phyloP scores from a whole-genome alignment of 805 yeast species.

The Nakazawaea molendinolei region DNA sequence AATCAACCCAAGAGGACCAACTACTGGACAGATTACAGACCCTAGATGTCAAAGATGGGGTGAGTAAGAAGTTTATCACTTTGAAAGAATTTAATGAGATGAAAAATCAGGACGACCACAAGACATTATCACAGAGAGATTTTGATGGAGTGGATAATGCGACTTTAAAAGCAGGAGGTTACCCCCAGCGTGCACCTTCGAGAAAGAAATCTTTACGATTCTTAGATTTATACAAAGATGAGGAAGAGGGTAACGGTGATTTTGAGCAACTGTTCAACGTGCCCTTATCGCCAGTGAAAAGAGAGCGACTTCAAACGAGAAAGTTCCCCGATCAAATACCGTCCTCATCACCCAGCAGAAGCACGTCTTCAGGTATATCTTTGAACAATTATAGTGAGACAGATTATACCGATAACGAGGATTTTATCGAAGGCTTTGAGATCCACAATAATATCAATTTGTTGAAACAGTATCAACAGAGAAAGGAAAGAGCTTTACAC shows the following conservation, averaged over 20 bases:
- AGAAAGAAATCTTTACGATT: constrained; percentile 7
- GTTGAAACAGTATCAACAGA: constrained; percentile 7
- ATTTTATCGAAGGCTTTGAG: constrained; percentile 11
- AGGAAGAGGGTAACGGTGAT: constrained; percentile 37
- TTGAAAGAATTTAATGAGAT: constrained; percentile 4
- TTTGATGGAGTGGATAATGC: constrained; percentile 2
- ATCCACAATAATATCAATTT: constrained; percentile 9
- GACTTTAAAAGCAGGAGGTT: constrained; percentile 2
- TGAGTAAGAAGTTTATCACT: constrained; percentile 3
- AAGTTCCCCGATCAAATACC: background rate
- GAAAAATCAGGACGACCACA: background rate
- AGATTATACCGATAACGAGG: constrained; percentile 10
- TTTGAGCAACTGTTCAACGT: constrained; percentile 15
- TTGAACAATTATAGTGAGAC: constrained; percentile 7
- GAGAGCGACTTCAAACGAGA: background rate
- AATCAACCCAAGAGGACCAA: background rate
- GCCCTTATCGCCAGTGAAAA: background rate
- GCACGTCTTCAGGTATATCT: constrained; percentile 6
- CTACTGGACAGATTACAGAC: background rate
- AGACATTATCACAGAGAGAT: constrained; percentile 1
- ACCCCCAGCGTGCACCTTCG: background rate
- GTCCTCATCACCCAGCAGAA: constrained; percentile 7
- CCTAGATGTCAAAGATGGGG: background rate
- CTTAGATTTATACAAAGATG: constrained; percentile 18
- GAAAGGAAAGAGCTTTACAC: constrained; percentile 8